Percentiles rank a stretch among this genome's conserved stretches.
phyloP scores from a whole-genome alignment of 2,329 filamentous ascomycete genomes.

The Knufia fluminis region DNA sequence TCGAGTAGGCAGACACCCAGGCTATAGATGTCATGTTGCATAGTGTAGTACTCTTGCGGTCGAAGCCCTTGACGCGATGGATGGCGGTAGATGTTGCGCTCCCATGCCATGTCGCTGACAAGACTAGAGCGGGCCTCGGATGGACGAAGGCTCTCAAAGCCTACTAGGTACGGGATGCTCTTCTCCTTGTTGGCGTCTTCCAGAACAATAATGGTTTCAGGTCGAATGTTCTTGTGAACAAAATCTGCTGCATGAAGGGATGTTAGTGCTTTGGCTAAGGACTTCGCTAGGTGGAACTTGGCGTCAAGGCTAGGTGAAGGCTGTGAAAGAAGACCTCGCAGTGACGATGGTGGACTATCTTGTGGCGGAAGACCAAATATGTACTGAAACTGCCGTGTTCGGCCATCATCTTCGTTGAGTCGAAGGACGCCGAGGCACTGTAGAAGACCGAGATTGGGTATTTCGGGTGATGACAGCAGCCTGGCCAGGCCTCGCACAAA shows the following conservation, averaged over 20 bases:
- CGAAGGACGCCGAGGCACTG: no score
- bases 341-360: neutral
- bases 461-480: no score
- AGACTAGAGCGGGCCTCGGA: constrained; percentile 27
- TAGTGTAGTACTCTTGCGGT: constrained; percentile 34
- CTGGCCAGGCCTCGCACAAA: no score
- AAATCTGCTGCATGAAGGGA: constrained; percentile 26
- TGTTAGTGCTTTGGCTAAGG: constrained; percentile 24
- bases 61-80: constrained; percentile 37
- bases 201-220: constrained; percentile 28
- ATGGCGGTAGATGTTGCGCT: constrained; percentile 45
- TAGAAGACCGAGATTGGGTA: no score
- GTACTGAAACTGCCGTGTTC: no score
- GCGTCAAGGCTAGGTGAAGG: neutral
- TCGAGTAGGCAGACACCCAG: constrained; percentile 47
- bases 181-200: constrained; percentile 18
- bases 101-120: constrained; percentile 32
- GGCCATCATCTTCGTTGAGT: no score
- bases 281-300: constrained; percentile 25
- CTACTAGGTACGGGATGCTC: constrained; percentile 32
- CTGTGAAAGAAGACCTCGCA: neutral
- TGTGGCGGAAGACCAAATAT: no score
- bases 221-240: constrained; percentile 31
- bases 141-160: constrained; percentile 37
- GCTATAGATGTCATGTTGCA: constrained; percentile 51